A percentile compares a stretch with the other conserved stretches of the same genome.
phyloP scores from a whole-genome alignment of 2,329 filamentous ascomycete genomes.

The Cryphonectria naterciae region DNA sequence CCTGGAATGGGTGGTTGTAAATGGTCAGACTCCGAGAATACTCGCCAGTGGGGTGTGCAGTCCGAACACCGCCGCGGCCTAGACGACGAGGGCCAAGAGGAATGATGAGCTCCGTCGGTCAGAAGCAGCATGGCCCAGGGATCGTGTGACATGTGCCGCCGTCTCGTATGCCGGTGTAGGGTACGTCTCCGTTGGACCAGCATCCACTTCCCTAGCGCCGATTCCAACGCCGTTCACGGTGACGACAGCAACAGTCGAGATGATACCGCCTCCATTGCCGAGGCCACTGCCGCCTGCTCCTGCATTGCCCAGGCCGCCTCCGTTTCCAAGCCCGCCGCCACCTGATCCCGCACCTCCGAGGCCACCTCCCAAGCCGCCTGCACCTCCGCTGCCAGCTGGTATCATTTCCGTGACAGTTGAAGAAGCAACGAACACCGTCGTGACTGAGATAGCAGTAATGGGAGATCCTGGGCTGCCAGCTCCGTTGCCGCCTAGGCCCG shows the following conservation, averaged over 20 bases:
- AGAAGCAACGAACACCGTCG: conserved; percentile 14
- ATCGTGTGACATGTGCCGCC: conserved; percentile 24
- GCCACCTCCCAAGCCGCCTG: conserved; percentile 2
- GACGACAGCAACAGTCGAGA: conserved; percentile 28
- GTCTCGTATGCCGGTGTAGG: conserved; percentile 22
- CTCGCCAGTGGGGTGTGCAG: conserved; percentile 23
- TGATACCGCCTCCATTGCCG: conserved; percentile 22
- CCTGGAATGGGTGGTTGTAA: conserved; percentile 10
- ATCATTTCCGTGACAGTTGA: conserved; percentile 14
- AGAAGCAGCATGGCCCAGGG: conserved; percentile 19
- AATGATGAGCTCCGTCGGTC: conserved; percentile 23
- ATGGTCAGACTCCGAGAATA: conserved; percentile 24
- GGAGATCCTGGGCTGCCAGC: conserved; percentile 4
- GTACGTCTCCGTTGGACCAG: conserved; percentile 14
- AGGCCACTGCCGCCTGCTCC: conserved; percentile 13
- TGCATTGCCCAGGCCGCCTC: conserved; percentile 15
- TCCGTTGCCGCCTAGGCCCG: conserved; percentile 17
- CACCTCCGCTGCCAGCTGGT: conserved; percentile 3
- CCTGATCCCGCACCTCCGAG: conserved; percentile 15
- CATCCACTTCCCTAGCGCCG: conserved; percentile 26
- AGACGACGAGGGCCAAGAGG: conserved; percentile 29
- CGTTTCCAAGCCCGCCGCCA: conserved; percentile 17
- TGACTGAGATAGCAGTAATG: conserved; percentile 12
- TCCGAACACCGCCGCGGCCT: conserved; percentile 29
- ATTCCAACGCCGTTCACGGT: conserved; percentile 25